phyloP scores from a whole-genome alignment of 169 alveolate species.

The Eimeria acervulina region DNA sequence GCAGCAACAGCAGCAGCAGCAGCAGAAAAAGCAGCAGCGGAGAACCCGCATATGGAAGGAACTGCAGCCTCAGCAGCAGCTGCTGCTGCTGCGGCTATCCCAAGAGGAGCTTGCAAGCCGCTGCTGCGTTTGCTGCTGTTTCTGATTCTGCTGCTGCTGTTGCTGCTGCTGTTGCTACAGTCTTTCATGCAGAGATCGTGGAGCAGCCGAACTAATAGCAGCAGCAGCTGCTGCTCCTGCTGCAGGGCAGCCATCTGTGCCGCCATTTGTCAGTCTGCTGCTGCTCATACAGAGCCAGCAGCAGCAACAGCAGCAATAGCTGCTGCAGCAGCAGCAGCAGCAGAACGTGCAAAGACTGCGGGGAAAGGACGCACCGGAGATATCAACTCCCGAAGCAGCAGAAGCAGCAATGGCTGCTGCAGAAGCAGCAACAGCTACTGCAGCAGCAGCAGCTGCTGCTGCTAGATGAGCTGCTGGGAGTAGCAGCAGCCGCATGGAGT shows the following conservation, averaged over 20 bases:
- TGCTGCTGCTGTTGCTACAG: neutral
- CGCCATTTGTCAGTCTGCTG: neutral
- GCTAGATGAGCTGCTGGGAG: neutral
- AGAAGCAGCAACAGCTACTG: neutral
- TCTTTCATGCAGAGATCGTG: neutral
- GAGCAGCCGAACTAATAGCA: conserved; percentile 53
- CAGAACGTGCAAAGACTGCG: neutral
- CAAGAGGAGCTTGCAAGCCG: no score
- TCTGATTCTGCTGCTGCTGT: neutral
- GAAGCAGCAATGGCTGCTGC: neutral
- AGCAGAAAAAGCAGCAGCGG: neutral
- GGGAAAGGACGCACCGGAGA: neutral
- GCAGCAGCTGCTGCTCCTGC: conserved; percentile 27
- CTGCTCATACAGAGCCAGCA: neutral
- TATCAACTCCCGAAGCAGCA: neutral
- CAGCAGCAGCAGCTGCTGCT: conserved; percentile 39
- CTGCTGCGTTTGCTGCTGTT: neutral
- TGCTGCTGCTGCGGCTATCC: neutral
- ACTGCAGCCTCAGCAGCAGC: neutral
- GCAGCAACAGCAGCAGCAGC: neutral
- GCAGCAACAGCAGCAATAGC: neutral
- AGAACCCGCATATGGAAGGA: neutral
- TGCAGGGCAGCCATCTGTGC: neutral
- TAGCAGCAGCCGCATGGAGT: neutral
- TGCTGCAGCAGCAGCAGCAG: conserved; percentile 3